Evolutionary conservation across 2,329 filamentous ascomycete species (phyloP).

Genomic region (Thelonectria blattea): DNA sequence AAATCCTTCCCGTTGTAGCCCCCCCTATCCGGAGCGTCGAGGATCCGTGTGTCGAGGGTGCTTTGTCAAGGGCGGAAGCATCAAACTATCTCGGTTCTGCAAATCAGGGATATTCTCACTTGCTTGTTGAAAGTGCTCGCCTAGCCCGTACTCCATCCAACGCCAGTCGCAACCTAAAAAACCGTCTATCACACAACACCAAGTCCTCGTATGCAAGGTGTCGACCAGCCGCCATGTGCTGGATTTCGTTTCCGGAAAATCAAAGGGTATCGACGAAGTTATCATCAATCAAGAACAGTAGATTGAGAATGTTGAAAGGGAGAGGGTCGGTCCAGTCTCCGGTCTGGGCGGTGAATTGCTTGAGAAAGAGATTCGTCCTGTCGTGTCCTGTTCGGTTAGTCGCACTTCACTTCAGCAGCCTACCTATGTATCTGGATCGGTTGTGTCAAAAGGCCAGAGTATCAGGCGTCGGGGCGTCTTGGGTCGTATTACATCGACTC

Average conservation of each 20-base stretch:
- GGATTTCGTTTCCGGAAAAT: constrained; percentile 22
- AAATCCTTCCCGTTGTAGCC: constrained; percentile 12
- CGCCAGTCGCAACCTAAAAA: constrained; percentile 29
- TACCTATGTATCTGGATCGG: constrained; percentile 16
- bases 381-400: constrained; percentile 31
- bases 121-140: constrained; percentile 16
- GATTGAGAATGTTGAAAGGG: constrained; percentile 1
- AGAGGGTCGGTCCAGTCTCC: constrained; percentile 12
- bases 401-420: constrained; percentile 18
- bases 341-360: constrained; percentile 6
- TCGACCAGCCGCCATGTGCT: constrained; percentile 23
- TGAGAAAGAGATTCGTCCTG: not conserved
- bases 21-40: constrained; percentile 8
- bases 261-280: constrained; percentile 35
- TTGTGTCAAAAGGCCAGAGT: not conserved
- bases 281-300: constrained; percentile 22
- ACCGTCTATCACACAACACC: constrained; percentile 26
- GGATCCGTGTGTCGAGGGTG: constrained; percentile 6
- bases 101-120: constrained; percentile 10
- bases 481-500: constrained; percentile 12
- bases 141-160: constrained; percentile 20
- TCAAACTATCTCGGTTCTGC: not conserved
- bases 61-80: not conserved
- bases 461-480: not conserved
- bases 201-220: constrained; percentile 23